phyloP scores from a whole-genome alignment of 352 stramenopile species.

The Phytophthora capsici region DNA sequence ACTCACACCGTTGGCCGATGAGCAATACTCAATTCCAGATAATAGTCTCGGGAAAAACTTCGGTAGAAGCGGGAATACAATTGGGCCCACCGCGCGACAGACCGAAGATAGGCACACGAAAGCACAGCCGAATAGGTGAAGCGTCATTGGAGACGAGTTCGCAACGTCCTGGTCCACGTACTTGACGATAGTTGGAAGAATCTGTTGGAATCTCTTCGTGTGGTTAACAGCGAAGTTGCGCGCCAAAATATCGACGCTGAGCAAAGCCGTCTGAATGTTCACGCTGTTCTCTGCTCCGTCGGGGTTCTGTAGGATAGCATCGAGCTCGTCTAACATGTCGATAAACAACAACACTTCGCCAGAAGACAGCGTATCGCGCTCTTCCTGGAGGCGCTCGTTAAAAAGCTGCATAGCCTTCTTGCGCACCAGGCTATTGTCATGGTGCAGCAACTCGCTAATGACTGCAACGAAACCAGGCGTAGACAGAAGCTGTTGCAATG shows the following conservation, averaged over 20 bases:
- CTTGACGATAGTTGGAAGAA: constrained; percentile 78
- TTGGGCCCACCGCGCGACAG: constrained; percentile 63
- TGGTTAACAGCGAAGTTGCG: constrained; percentile 81
- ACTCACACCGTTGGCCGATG: constrained; percentile 22
- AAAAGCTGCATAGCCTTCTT: constrained; percentile 91
- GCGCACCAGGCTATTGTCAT: constrained; percentile 87
- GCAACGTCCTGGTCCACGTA: constrained; percentile 68
- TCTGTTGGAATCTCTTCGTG: constrained; percentile 74
- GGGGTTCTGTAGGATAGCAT: constrained; percentile 68
- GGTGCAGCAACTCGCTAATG: constrained; percentile 83
- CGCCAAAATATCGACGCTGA: constrained; percentile 86
- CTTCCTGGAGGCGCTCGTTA: constrained; percentile 82
- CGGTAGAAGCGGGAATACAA: constrained; percentile 83
- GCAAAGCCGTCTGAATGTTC: constrained; percentile 84
- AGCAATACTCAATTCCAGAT: constrained; percentile 63
- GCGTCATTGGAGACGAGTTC: constrained; percentile 51
- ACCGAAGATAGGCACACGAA: constrained; percentile 87
- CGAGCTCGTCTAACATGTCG: constrained; percentile 88
- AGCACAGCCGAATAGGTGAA: constrained; percentile 83
- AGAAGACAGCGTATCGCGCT: constrained; percentile 59
- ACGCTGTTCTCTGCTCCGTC: constrained; percentile 70
- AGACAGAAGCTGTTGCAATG: constrained; percentile 84
- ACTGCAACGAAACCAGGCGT: constrained; percentile 87
- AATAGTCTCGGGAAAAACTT: constrained; percentile 87
- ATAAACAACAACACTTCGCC: constrained; percentile 86